Conservation (phyloP, 2,329 filamentous ascomycete genomes). For the Diaporthe sp. region DNA sequence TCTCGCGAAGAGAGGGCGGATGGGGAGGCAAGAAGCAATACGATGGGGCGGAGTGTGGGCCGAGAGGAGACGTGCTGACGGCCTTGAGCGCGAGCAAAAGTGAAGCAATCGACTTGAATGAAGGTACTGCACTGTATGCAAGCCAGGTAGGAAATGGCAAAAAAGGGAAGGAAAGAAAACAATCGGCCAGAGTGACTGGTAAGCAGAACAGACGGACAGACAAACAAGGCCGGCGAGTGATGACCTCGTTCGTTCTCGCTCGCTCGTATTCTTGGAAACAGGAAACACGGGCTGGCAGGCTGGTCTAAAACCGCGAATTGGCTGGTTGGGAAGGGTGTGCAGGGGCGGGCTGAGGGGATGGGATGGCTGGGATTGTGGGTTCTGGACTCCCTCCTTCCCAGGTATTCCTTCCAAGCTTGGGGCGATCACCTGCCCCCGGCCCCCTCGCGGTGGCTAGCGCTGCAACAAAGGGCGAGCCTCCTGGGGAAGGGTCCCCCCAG, state of each 20-base stretch:
- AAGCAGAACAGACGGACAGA: neutral
- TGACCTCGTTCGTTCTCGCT: constrained; percentile 19
- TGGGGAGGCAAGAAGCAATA: constrained; percentile 10
- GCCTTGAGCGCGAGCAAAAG: neutral
- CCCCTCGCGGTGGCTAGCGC: constrained; percentile 10
- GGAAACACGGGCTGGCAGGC: constrained; percentile 3
- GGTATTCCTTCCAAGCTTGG: neutral
- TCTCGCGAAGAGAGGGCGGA: neutral
- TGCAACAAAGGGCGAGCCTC: constrained; percentile 11
- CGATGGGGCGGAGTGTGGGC: constrained; percentile 23
- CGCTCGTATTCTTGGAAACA: constrained; percentile 31
- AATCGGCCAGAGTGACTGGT: neutral
- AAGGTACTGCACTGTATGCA: neutral
- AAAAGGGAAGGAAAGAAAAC: neutral
- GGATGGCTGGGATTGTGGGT: constrained; percentile 30
- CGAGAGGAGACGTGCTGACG: neutral
- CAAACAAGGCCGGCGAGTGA: neutral
- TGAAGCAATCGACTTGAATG: neutral
- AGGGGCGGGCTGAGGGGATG: neutral
- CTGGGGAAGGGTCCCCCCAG: neutral
- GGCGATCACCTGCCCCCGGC: constrained; percentile 1
- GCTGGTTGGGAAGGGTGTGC: constrained; percentile 1
- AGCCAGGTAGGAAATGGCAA: neutral
- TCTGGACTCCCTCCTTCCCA: constrained; percentile 1
- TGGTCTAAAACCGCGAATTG: neutral